phyloP scores from a whole-genome alignment of 495 filamentous ascomycete genomes.

The Talaromyces ruber region DNA sequence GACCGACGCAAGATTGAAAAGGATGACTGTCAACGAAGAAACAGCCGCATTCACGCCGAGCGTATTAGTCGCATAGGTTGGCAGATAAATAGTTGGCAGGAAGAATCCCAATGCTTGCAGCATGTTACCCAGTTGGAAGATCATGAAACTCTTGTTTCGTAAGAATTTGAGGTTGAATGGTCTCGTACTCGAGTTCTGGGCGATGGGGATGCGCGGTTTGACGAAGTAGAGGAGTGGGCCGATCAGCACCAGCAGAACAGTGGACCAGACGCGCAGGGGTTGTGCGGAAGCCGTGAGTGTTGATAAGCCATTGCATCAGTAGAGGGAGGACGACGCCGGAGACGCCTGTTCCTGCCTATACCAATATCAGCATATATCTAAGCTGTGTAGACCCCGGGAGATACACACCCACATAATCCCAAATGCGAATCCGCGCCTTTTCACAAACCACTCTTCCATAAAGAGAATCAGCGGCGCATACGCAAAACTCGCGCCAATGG shows the following conservation, averaged over 20 bases:
- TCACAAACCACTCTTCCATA: constrained; percentile 48
- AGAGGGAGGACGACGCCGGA: constrained; percentile 39
- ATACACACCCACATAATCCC: constrained; percentile 37
- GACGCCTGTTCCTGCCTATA: constrained; percentile 32
- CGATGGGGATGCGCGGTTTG: constrained; percentile 43
- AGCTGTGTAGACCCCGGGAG: no score
- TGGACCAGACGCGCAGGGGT: constrained; percentile 40
- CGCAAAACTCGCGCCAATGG: constrained; percentile 33
- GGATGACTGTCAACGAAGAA: constrained; percentile 34
- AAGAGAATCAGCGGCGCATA: constrained; percentile 39
- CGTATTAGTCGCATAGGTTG: constrained; percentile 38
- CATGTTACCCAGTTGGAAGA: constrained; percentile 45
- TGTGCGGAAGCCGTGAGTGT: constrained; percentile 41
- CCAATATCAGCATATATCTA: background rate
- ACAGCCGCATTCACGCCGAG: constrained; percentile 27
- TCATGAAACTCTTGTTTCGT: constrained; percentile 31
- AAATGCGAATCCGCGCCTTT: constrained; percentile 38
- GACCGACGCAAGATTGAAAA: constrained; percentile 45
- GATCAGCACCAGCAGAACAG: constrained; percentile 33
- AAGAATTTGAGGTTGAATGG: constrained; percentile 36
- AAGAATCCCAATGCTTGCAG: constrained; percentile 53
- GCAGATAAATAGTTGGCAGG: constrained; percentile 51
- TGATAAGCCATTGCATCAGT: constrained; percentile 39
- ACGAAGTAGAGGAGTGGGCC: constrained; percentile 48
- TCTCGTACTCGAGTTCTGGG: constrained; percentile 10